These are phyloP conservation scores for Piper betle DNA, from an alignment of 164 flowering plant species.

Conservation along the genomic window DNA sequence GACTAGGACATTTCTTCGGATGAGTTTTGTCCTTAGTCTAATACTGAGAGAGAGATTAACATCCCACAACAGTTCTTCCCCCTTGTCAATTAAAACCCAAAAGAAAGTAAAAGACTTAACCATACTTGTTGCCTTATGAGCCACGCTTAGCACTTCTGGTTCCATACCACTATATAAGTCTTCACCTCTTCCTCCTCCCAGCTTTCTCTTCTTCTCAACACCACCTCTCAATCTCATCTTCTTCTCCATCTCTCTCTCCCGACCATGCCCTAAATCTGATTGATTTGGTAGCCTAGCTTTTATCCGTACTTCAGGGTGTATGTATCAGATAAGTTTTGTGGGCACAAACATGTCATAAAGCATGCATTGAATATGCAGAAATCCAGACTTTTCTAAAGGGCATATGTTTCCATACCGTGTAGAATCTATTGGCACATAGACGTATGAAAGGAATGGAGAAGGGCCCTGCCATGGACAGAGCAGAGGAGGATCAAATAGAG, in stretches of 20 bases:
- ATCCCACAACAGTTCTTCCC: background rate
- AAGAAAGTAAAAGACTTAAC: constrained; percentile 18
- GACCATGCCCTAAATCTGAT: no score
- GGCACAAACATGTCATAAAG: no score
- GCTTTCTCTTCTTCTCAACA: constrained; percentile 12
- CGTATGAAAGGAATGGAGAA: background rate
- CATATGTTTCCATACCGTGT: no score
- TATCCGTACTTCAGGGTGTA: no score
- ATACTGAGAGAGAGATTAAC: constrained; percentile 4
- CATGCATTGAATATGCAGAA: no score
- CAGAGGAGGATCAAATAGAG: constrained; percentile 6
- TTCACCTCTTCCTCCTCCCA: constrained; percentile 2
- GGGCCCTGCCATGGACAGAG: constrained; percentile 19
- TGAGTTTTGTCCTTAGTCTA: constrained; percentile 20
- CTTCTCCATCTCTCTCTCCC: background rate
- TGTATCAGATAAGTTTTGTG: no score
- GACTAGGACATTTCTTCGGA: background rate
- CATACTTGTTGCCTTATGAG: constrained; percentile 39
- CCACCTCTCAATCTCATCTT: constrained; percentile 3
- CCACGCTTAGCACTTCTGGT: constrained; percentile 48
- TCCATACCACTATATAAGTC: constrained; percentile 35
- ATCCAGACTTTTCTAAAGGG: no score
- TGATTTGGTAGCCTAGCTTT: no score
- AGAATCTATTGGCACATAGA: background rate
- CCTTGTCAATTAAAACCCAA: constrained; percentile 2